Conservation (phyloP, 129 eudicot species). For the Centella asiatica region DNA sequence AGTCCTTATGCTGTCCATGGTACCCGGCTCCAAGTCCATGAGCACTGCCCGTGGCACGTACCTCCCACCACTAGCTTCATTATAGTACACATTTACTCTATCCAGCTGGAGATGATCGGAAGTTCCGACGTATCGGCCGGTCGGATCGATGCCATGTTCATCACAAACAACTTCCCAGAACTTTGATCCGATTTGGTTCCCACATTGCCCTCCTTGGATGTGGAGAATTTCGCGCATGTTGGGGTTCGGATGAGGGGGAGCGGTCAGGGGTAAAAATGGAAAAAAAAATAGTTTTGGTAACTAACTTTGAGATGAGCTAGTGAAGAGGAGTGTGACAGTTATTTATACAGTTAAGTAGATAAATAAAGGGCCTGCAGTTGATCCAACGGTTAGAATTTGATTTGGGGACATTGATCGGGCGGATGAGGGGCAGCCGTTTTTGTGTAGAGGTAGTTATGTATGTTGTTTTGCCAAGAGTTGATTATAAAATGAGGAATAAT, state of each 20-base stretch:
- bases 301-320: neutral
- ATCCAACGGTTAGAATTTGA: neutral
- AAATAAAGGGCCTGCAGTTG: constrained; percentile 6
- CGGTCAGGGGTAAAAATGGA: constrained; percentile 1
- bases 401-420: neutral
- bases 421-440: constrained; percentile 9
- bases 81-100: constrained; percentile 42
- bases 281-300: constrained; percentile 13
- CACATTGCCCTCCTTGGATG: constrained; percentile 50
- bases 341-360: neutral
- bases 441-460: neutral
- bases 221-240: constrained; percentile 45
- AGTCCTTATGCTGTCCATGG: constrained; percentile 45
- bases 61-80: constrained; percentile 48
- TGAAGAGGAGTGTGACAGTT: neutral
- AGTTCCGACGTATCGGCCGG: constrained; percentile 40
- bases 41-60: constrained; percentile 53
- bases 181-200: constrained; percentile 51
- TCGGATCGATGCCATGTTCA: constrained; percentile 47
- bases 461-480: neutral
- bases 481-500: neutral
- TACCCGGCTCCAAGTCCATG: constrained; percentile 55
- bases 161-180: constrained; percentile 52
- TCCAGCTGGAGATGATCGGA: constrained; percentile 36
- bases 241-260: constrained; percentile 1